phyloP scores from a whole-genome alignment of 1,284 basidiomycete genomes.

The Blastosporella zonata region DNA sequence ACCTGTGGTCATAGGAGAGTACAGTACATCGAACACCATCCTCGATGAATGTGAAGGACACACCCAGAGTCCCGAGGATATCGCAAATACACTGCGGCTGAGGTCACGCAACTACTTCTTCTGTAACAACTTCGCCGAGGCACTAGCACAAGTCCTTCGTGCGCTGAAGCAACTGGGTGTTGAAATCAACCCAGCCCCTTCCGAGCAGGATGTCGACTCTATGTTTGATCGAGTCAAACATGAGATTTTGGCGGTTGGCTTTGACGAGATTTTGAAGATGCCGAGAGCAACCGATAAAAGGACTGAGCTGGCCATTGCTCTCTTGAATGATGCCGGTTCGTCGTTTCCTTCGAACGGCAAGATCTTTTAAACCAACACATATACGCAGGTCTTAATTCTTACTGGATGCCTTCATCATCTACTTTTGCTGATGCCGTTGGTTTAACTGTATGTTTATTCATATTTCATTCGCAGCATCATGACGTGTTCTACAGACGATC shows the following conservation, averaged over 20 bases:
- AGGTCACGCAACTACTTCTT: constrained; percentile 63
- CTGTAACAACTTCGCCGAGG: constrained; percentile 51
- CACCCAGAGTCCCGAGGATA: constrained; percentile 48
- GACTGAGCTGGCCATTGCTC: constrained; percentile 57
- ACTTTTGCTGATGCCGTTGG: constrained; percentile 62
- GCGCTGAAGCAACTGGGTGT: constrained; percentile 62
- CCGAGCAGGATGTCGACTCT: constrained; percentile 48
- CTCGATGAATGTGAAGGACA: constrained; percentile 51
- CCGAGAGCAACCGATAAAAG: constrained; percentile 56
- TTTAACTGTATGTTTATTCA: constrained; percentile 48
- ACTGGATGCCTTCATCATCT: constrained; percentile 57
- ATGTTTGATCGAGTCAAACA: constrained; percentile 70
- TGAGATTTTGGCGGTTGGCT: constrained; percentile 64
- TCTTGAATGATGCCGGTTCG: constrained; percentile 66
- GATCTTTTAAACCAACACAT: constrained; percentile 2
- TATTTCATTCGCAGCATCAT: background rate
- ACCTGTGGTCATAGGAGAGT: constrained; percentile 43
- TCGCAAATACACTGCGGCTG: constrained; percentile 53
- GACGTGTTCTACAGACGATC: constrained; percentile 44
- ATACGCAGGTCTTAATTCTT: constrained; percentile 57
- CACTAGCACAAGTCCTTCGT: constrained; percentile 54
- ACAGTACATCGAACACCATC: constrained; percentile 46
- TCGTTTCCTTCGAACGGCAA: background rate
- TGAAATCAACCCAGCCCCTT: constrained; percentile 52
- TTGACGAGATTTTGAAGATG: constrained; percentile 60